Evolutionary conservation across 192 early-diverging fungal species (phyloP), one percentile per base, ranked within the genome.

Genomic region (Coemansia sp.): DNA sequence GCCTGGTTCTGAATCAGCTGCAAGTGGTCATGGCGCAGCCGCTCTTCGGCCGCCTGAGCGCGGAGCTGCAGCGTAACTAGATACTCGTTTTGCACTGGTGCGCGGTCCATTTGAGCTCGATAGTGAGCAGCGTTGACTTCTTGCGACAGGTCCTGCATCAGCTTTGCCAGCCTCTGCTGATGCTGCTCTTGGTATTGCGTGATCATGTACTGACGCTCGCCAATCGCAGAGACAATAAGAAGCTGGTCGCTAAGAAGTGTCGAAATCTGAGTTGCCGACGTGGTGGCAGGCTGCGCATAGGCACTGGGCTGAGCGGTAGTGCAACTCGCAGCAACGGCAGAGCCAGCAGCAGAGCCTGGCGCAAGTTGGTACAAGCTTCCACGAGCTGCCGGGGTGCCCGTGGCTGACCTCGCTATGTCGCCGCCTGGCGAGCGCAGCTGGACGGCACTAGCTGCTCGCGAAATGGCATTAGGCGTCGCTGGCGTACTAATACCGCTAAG

Each of bases 231-330:
- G 15, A 82, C 75, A 39, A 72, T 64, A 32, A 62, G 57, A 46
- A 68, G 73, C 59, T 70, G 84, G 63, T 75, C 83, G 57, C 59
- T 78, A 12, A 75, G 75, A 69, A 68, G 68, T 38, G 19, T 66
- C 59, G 64, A 80, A 39, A 70, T 77, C 62, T 76, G 78, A 15
- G 69, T 59, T 8, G 82, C 80, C 37, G 85, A 74, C 19, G 83
- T 58, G 7, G 59, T 21, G 2, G 59, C 31, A 7, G 59, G 59
- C 34, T 61, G 34, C n/a, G 19, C 36, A 23, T 61, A 61, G 36
- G 59, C 59, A 31, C 59, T 61, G 59, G 59, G 19, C 59, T 61
- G 59, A 23, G 59, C 59, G 6, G 29, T 32, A 31, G 55, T 58
- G 29, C 55, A 34, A 17, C 29, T 58, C 15, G 55, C 55, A 32